Evolutionary conservation across 192 early-diverging fungal species (phyloP).

Genomic region (Entomortierella chlamydospora): DNA sequence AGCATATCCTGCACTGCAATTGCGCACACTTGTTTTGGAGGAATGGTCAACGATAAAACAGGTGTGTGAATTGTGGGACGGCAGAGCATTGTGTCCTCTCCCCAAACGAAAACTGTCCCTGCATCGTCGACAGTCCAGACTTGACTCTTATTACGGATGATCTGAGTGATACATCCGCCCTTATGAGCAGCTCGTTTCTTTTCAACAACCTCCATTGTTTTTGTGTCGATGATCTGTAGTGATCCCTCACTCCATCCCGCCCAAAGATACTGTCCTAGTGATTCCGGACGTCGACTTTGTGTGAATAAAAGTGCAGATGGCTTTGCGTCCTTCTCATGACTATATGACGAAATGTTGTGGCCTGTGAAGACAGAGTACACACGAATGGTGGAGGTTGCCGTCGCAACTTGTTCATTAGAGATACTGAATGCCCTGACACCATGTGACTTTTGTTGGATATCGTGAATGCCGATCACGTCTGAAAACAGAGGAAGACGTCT

Average conservation of each 20-base stretch:
- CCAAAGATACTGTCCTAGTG: slow-evolving; percentile 77
- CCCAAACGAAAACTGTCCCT: slow-evolving; percentile 71
- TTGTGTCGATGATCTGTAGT: slow-evolving; percentile 66
- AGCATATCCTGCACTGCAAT: slow-evolving; percentile 61
- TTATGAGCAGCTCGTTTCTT: slow-evolving; percentile 46
- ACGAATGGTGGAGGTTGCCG: slow-evolving; percentile 57
- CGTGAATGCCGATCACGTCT: slow-evolving; percentile 47
- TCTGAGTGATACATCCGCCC: slow-evolving; percentile 60
- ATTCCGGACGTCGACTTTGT: slow-evolving; percentile 60
- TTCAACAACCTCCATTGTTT: slow-evolving; percentile 44
- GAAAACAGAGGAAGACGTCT: slow-evolving; percentile 67
- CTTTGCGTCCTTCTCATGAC: slow-evolving; percentile 61
- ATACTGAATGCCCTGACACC: slow-evolving; percentile 63
- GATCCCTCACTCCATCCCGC: slow-evolving; percentile 70
- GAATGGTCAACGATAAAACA: slow-evolving; percentile 58
- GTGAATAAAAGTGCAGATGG: slow-evolving; percentile 66
- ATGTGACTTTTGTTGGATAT: slow-evolving; percentile 57
- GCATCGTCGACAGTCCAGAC: slow-evolving; percentile 79
- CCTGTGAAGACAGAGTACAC: slow-evolving; percentile 59
- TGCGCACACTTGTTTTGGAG: slow-evolving; percentile 60
- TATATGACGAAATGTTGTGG: slow-evolving; percentile 58
- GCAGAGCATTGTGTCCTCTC: slow-evolving; percentile 44
- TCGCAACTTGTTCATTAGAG: slow-evolving; percentile 60
- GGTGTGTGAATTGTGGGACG: slow-evolving; percentile 45
- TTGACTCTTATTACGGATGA: slow-evolving; percentile 65